These are phyloP conservation scores for Zostera marina DNA, from an alignment of 116 monocot species.

Conservation along the genomic window DNA sequence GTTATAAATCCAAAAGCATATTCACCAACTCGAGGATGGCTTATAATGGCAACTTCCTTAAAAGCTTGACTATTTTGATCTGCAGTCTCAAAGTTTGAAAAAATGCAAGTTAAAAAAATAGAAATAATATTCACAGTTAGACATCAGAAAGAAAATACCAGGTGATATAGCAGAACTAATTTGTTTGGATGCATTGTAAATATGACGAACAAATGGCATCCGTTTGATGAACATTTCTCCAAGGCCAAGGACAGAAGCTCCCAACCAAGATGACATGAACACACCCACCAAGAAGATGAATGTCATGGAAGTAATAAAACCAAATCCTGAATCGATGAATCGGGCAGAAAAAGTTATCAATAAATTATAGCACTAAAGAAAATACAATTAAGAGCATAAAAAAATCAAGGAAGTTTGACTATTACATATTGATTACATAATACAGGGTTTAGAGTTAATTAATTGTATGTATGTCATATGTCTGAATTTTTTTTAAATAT, in stretches of 20 bases:
- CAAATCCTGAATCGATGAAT: slow-evolving; percentile 38
- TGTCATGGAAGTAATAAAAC: slow-evolving; percentile 54
- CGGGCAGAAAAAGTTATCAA: background rate
- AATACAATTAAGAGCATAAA: background rate
- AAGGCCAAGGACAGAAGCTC: slow-evolving; percentile 58
- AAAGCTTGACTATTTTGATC: slow-evolving; percentile 70
- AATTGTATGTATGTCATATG: too few species aligned
- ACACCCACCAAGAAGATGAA: slow-evolving; percentile 77
- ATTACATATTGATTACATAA: too few species aligned
- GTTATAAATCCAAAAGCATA: slow-evolving; percentile 8
- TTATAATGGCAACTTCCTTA: slow-evolving; percentile 81
- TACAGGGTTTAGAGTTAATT: too few species aligned
- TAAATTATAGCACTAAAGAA: background rate
- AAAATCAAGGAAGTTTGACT: background rate
- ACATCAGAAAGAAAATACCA: slow-evolving; percentile 10
- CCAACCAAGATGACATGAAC: slow-evolving; percentile 83
- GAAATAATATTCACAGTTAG: background rate
- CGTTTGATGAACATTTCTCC: slow-evolving; percentile 81
- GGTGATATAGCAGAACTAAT: slow-evolving; percentile 81
- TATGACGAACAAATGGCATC: slow-evolving; percentile 81
- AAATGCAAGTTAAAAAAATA: background rate
- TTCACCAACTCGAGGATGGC: slow-evolving; percentile 47
- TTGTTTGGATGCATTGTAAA: slow-evolving; percentile 80
- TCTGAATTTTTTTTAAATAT: too few species aligned
- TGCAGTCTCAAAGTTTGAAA: slow-evolving; percentile 12